phyloP scores from a whole-genome alignment of 495 filamentous ascomycete species.

The Hypoxylon subgilvum region DNA sequence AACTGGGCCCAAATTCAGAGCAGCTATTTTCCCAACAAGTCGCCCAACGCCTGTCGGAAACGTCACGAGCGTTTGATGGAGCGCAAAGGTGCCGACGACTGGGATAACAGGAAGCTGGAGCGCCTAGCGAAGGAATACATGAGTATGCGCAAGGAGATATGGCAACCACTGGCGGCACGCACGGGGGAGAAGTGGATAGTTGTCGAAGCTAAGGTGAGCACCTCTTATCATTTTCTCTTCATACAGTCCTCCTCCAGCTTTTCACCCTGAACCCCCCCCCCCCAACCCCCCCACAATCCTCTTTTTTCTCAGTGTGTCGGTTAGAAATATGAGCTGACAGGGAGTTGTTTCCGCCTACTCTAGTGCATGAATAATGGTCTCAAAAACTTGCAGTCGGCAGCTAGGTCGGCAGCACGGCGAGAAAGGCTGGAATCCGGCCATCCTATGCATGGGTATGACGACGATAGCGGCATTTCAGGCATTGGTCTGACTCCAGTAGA shows the following conservation, averaged over 20 bases:
- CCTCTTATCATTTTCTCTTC: neutral
- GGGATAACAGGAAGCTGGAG: slow-evolving; percentile 71
- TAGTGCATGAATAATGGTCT: slow-evolving; percentile 65
- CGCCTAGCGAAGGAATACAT: slow-evolving; percentile 70
- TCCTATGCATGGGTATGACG: slow-evolving; percentile 52
- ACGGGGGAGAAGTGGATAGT: slow-evolving; percentile 73
- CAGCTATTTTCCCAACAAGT: slow-evolving; percentile 72
- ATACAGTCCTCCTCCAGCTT: neutral
- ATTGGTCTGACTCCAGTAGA: slow-evolving; percentile 58
- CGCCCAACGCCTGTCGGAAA: slow-evolving; percentile 79
- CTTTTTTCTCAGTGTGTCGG: too few relatives aligned
- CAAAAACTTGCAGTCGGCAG: slow-evolving; percentile 62
- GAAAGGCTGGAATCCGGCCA: slow-evolving; percentile 57
- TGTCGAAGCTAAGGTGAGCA: slow-evolving; percentile 71
- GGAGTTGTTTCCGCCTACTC: slow-evolving; percentile 2
- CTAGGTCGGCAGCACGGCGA: slow-evolving; percentile 57
- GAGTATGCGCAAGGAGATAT: slow-evolving; percentile 72
- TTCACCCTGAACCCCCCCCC: neutral
- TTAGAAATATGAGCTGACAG: neutral
- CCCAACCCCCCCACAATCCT: neutral
- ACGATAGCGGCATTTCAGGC: slow-evolving; percentile 56
- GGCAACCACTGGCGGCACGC: slow-evolving; percentile 65
- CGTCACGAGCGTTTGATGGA: slow-evolving; percentile 77
- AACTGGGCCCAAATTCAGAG: slow-evolving; percentile 76
- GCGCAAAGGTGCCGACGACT: slow-evolving; percentile 66